Percentiles rank a stretch among this genome's conserved stretches.
These are phyloP conservation scores for Colletotrichum sojae DNA, from an alignment of 2,329 filamentous ascomycete species.

Conservation along the genomic window DNA sequence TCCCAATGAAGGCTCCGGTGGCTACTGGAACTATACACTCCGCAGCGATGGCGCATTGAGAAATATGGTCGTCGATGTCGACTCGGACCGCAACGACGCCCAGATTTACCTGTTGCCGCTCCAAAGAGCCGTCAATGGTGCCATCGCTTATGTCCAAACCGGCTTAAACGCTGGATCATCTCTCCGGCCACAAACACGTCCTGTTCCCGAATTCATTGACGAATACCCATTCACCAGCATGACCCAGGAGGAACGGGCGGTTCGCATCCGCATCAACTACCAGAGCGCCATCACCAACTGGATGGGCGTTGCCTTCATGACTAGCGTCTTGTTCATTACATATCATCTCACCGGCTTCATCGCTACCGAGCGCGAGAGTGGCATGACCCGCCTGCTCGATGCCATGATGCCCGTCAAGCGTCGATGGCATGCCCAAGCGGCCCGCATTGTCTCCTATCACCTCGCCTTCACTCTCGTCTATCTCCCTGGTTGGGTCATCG, in stretches of 20 bases:
- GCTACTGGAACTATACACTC: slow-evolving; percentile 89
- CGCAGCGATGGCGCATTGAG: slow-evolving; percentile 81
- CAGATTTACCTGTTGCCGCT: slow-evolving; percentile 85
- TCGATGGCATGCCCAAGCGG: slow-evolving; percentile 82
- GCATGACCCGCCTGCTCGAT: slow-evolving; percentile 90
- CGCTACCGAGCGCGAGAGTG: slow-evolving; percentile 86
- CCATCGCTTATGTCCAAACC: slow-evolving; percentile 73
- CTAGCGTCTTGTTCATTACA: slow-evolving; percentile 83
- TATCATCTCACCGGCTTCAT: slow-evolving; percentile 92
- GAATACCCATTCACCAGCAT: slow-evolving; percentile 84
- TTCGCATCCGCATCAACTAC: slow-evolving; percentile 77
- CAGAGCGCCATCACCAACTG: slow-evolving; percentile 82
- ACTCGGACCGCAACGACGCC: slow-evolving; percentile 77
- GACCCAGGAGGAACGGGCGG: slow-evolving; percentile 76
- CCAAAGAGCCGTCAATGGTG: slow-evolving; percentile 82
- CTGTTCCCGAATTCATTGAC: slow-evolving; percentile 62
- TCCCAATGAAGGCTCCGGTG: slow-evolving; percentile 75
- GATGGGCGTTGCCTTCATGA: slow-evolving; percentile 83
- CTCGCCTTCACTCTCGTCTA: slow-evolving; percentile 86
- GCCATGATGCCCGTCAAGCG: slow-evolving; percentile 87
- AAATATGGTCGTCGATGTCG: slow-evolving; percentile 73
- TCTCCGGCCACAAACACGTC: slow-evolving; percentile 30
- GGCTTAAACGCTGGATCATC: slow-evolving; percentile 29
- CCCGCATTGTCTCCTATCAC: slow-evolving; percentile 84
- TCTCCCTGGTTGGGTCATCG: slow-evolving; percentile 85